A percentile compares a stretch with the other conserved stretches of the same genome.
These are phyloP conservation scores for Epichloe sibirici DNA, from an alignment of 2,329 filamentous ascomycete genomes.

Conservation along the genomic window DNA sequence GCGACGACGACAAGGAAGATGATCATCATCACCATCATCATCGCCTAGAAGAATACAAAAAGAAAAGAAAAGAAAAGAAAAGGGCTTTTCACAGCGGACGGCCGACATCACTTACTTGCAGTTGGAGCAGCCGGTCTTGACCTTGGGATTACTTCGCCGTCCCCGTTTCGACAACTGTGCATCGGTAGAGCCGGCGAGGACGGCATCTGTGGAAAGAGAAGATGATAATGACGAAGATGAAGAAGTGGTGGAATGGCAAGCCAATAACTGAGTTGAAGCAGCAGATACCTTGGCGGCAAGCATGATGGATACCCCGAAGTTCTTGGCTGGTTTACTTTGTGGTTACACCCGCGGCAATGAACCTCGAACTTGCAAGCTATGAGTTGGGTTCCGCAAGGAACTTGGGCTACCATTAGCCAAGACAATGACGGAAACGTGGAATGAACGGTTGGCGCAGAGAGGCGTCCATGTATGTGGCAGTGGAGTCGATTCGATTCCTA, in stretches of 20 bases:
- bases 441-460: background rate
- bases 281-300: background rate
- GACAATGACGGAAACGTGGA: background rate
- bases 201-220: background rate
- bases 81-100: background rate
- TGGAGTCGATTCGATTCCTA: background rate
- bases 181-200: background rate
- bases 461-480: background rate
- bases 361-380: background rate
- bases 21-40: background rate
- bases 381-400: background rate
- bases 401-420: background rate
- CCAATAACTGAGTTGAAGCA: background rate
- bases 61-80: background rate
- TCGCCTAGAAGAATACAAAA: background rate
- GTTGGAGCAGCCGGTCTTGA: conserved; percentile 54
- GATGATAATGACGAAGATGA: background rate
- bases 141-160: conserved; percentile 46
- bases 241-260: background rate
- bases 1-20: background rate
- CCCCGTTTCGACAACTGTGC: conserved; percentile 25
- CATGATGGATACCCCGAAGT: background rate
- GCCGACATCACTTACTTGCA: conserved; percentile 46
- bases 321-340: too few relatives aligned
- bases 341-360: background rate